These are phyloP conservation scores for Ilex paraguariensis DNA, from an alignment of 305 asterid genomes.

Conservation along the genomic window DNA sequence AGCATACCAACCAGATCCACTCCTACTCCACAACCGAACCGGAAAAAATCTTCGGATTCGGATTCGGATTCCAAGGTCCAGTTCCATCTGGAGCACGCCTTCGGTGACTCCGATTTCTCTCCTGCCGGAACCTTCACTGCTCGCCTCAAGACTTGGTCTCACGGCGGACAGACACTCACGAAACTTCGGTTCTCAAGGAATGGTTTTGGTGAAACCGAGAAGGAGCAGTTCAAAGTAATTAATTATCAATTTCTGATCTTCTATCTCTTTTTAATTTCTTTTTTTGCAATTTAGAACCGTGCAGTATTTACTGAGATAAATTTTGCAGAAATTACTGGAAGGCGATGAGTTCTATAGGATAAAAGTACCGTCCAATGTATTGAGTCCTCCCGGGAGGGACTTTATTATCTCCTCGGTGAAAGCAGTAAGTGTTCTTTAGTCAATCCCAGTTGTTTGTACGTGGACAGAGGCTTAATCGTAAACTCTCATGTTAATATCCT, in stretches of 20 bases:
- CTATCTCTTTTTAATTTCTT: background rate
- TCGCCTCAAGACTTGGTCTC: conserved; percentile 75
- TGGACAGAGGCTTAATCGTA: no score
- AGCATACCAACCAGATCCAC: conserved; percentile 24
- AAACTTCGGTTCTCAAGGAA: conserved; percentile 92
- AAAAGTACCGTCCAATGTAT: conserved; percentile 73
- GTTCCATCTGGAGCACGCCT: conserved; percentile 84
- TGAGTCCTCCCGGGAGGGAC: conserved; percentile 67
- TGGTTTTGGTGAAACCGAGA: conserved; percentile 55
- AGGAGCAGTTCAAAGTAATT: conserved; percentile 64
- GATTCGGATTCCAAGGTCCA: conserved; percentile 72
- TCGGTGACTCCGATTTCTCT: conserved; percentile 78
- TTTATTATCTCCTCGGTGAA: conserved; percentile 71
- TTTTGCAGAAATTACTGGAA: conserved; percentile 69
- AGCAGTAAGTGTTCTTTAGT: conserved; percentile 46
- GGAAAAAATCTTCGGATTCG: conserved; percentile 41
- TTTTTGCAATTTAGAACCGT: conserved; percentile 5
- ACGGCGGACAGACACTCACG: conserved; percentile 83
- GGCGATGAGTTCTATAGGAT: conserved; percentile 83
- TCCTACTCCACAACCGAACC: conserved; percentile 27
- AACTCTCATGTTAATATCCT: no score
- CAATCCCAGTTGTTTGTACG: no score
- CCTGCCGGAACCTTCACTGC: conserved; percentile 93
- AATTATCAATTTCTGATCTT: background rate
- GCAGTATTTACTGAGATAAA: background rate